Base-by-base conservation (phyloP, 164 flowering plant species). In the Magnolia sinica region DNA sequence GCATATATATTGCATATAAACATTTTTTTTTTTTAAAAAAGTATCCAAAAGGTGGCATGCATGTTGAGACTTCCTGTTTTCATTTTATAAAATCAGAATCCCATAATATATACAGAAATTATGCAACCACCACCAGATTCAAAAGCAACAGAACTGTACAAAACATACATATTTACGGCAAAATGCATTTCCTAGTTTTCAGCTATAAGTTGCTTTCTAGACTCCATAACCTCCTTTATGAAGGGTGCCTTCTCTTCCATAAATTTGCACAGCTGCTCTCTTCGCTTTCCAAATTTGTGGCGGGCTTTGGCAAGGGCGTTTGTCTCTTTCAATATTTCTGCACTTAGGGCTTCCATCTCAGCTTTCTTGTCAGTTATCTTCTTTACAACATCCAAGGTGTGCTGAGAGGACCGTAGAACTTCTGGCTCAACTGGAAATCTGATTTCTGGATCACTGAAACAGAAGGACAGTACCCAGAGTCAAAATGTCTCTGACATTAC, bases 361-460 rank as follows among this genome's bases (percentile, higher is more conserved):
- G 24, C 27, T 64, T 64, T 78, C 71, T 68, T 79, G 23, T 74
- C 78, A 59, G 79, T 67, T 0, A 83, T 73, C 68, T 68, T 61
- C 50, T 67, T 71, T 64, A 77, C 4, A 5, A 50, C 65, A 55
- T 69, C 72, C 23, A 29, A 50, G n/a, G 45, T 73, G 7, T 71
- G 61, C 20, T 78, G 66, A 64, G 81, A 68, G 61, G 18, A 13
- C 13, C 61, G 13, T 7, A 73, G 50, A 51, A 22, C 65, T 63
- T 78, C 78, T 3, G 65, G 4, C 0, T 72, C 74, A 13, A 87
- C 87, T 1, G 91, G 89, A 77, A 89, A 88, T 23, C 73, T 58
- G 29, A 89, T 74, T 61, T 73, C 79, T 0, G 85, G 86, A 76
- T 83, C 79, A 73, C 90, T 89, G 81, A n/a, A 79, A 72, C 13